Conservation (phyloP, 2,329 filamentous ascomycete genomes). For the Neofusicoccum umdonicola region DNA sequence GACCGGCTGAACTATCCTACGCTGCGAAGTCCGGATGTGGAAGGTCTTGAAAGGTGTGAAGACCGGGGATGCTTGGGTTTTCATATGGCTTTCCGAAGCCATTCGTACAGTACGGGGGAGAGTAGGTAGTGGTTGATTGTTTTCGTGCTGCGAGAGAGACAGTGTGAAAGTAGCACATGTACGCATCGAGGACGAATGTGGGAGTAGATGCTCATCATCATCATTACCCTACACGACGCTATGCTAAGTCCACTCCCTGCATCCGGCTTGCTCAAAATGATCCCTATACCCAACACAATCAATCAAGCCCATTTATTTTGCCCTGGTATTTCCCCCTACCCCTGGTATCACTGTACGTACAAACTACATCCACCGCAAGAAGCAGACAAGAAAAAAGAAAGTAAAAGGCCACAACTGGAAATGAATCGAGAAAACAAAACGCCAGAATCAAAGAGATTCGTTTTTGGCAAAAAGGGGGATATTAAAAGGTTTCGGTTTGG, state of each 20-base stretch:
- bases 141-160: no score
- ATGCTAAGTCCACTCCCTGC: background rate
- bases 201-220: constrained; percentile 1
- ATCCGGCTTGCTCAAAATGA: background rate
- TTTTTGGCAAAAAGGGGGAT: background rate
- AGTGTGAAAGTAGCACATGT: no score
- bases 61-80: no score
- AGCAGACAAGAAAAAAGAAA: background rate
- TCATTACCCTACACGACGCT: background rate
- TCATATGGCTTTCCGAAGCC: no score
- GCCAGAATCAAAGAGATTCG: background rate
- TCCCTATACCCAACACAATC: background rate
- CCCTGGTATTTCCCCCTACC: background rate
- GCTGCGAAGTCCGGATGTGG: no score
- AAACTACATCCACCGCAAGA: constrained; percentile 2
- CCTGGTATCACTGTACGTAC: constrained; percentile 12
- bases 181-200: no score
- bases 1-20: no score
- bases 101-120: no score
- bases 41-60: no score
- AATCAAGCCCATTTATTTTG: background rate
- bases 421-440: background rate
- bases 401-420: background rate
- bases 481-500: background rate
- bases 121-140: no score